Evolutionary conservation across 106 monocot genomes (phyloP).

Genomic region (Allium cepa): DNA sequence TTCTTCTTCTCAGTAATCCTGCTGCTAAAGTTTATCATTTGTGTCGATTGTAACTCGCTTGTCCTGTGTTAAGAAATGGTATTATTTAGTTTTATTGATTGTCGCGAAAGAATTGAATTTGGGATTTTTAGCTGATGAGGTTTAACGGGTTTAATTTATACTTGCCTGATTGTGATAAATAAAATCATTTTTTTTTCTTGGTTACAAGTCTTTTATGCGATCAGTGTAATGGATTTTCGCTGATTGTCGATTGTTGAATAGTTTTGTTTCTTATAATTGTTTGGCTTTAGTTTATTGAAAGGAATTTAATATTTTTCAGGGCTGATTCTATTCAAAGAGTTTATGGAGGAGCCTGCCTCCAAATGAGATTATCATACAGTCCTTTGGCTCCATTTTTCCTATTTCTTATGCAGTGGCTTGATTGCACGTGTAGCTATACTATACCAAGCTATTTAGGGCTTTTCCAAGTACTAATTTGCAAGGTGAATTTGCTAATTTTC

Average conservation of each 20-base stretch:
- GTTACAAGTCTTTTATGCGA: too few species aligned
- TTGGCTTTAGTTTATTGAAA: too few species aligned
- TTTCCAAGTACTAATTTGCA: conserved; percentile 73
- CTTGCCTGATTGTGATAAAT: neutral
- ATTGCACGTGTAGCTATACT: conserved; percentile 39
- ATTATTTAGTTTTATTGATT: neutral
- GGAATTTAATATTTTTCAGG: conserved; percentile 23
- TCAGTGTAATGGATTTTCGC: too few species aligned
- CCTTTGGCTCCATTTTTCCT: conserved; percentile 54
- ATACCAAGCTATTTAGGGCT: conserved; percentile 81
- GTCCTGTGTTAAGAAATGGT: too few species aligned
- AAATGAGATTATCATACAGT: conserved; percentile 83
- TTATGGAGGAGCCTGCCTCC: conserved; percentile 73
- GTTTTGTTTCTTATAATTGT: too few species aligned
- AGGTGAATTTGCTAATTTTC: conserved; percentile 28
- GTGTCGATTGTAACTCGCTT: too few species aligned
- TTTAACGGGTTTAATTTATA: neutral
- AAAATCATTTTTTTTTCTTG: neutral
- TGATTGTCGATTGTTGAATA: too few species aligned
- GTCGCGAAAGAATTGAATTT: neutral
- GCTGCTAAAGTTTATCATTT: neutral
- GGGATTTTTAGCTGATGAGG: neutral
- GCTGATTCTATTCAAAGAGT: conserved; percentile 59
- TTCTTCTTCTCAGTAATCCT: conserved; percentile 3
- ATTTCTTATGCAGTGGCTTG: conserved; percentile 67